Conservation (phyloP, 352 stramenopile genomes). For the Phytophthora nicotianae region DNA sequence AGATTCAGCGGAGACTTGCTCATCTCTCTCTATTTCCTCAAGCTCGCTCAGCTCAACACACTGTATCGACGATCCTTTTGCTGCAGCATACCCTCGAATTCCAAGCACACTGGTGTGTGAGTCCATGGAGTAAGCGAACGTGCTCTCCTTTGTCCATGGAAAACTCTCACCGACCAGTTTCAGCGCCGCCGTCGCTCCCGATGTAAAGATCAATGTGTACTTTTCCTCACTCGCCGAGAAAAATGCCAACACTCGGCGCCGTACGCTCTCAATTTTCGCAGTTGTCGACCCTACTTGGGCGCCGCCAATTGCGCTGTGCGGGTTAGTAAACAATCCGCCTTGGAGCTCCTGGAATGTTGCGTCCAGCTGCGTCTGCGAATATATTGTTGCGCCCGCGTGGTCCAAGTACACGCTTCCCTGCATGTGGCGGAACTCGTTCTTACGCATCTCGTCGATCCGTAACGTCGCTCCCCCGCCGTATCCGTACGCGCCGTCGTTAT, state of each 20-base stretch:
- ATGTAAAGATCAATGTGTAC: conserved; percentile 87
- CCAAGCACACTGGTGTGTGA: conserved; percentile 80
- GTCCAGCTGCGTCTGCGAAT: conserved; percentile 67
- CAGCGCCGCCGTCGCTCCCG: conserved; percentile 75
- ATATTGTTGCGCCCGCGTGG: conserved; percentile 85
- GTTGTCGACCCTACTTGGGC: conserved; percentile 45
- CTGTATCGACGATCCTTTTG: conserved; percentile 25
- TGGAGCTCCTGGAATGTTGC: conserved; percentile 54
- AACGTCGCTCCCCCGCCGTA: conserved; percentile 30
- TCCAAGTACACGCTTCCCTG: conserved; percentile 74
- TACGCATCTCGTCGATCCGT: conserved; percentile 49
- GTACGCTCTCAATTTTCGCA: conserved; percentile 48
- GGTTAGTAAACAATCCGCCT: conserved; percentile 61
- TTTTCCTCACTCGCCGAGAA: conserved; percentile 72
- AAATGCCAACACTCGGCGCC: conserved; percentile 63
- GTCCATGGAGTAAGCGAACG: conserved; percentile 66
- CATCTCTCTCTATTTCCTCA: conserved; percentile 29
- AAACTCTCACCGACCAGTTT: conserved; percentile 88
- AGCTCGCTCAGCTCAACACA: conserved; percentile 51
- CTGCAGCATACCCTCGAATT: conserved; percentile 53
- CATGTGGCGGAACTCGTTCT: conserved; percentile 53
- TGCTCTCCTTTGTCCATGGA: conserved; percentile 59
- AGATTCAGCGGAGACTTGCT: not conserved
- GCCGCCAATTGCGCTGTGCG: conserved; percentile 49
- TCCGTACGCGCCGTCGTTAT: conserved; percentile 37